Evolutionary conservation across 169 alveolate species (phyloP).

Genomic region (Plasmodium falciparum): DNA sequence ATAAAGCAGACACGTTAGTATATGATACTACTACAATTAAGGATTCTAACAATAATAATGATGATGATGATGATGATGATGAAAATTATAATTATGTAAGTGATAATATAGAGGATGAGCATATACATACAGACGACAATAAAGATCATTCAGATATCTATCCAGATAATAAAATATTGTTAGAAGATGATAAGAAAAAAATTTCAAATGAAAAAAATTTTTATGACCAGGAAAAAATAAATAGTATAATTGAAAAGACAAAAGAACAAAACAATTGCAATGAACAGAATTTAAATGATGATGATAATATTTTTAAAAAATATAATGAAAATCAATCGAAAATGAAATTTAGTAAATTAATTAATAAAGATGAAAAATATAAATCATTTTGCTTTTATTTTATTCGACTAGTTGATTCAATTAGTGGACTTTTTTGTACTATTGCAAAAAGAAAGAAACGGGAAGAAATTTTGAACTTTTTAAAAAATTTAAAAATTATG

Average conservation of each 20-base stretch:
- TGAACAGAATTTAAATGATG: neutral
- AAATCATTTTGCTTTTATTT: slow-evolving; percentile 52
- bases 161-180: neutral
- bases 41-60: neutral
- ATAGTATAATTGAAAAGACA: neutral
- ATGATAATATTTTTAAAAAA: neutral
- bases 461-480: slow-evolving; percentile 39
- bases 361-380: slow-evolving; percentile 41
- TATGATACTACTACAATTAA: neutral
- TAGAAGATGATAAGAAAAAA: neutral
- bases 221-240: slow-evolving; percentile 18
- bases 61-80: neutral
- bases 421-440: slow-evolving; percentile 66
- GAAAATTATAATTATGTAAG: neutral
- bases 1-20: neutral
- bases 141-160: neutral
- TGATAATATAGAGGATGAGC: neutral
- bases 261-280: neutral
- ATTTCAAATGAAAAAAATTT: neutral
- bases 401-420: slow-evolving; percentile 58
- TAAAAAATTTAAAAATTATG: slow-evolving; percentile 23
- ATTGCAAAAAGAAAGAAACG: slow-evolving; percentile 68
- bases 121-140: neutral
- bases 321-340: neutral
- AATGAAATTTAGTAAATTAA: slow-evolving; percentile 25